Base-by-base conservation (phyloP, 495 filamentous ascomycete genomes). In the Xylaria venustula region DNA sequence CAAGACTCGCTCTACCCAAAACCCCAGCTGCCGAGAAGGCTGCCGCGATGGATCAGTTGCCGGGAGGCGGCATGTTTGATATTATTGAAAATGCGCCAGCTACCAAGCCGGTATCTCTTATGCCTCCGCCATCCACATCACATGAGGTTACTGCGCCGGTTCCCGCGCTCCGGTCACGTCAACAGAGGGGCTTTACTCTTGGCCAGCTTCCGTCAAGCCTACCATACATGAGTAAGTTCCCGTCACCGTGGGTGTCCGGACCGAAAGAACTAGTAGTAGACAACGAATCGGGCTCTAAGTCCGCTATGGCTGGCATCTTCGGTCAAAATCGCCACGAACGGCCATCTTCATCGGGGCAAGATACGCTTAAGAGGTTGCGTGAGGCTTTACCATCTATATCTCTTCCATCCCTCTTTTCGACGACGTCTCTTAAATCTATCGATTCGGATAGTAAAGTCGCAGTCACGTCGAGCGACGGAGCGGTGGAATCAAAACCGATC, bases 1-100 rank as follows among this genome's bases (percentile, higher is more conserved):
- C 85, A 49, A 82, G 87, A 42, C 79, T 96, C 59, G 87, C 86
- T 30, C 85, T 87, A 19, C 83, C 89, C 14, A 80, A 79, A 45
- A 93, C 89, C 0, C 87, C 91, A 2, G 85, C 87, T 9, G 84
- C 86, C 37, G 91, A 95, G 69, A 93, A 90, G 75, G 84, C 75
- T 32, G 85, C 86, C 0, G 85, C 84, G 0, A 76, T 96, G 76
- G 85, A 89, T 49, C 49, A 30, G 7, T 56, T 80, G 20, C 77
- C 82, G 14, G 83, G 72, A 0, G 85, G 82, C 45, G 81, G 77
- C 14, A 72, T 80, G 23, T 88, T 90, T 57, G 56, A 55, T 61
- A 60, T 65, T n/a, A 47, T 54, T 28, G 64, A 71, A 23, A 61
- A 51, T 1, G 45, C 57, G 1, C 54, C 49, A 15, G 62, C 57